These are phyloP conservation scores for Cryptosporidium tyzzeri DNA, from an alignment of 169 alveolate species.

Conservation along the genomic window DNA sequence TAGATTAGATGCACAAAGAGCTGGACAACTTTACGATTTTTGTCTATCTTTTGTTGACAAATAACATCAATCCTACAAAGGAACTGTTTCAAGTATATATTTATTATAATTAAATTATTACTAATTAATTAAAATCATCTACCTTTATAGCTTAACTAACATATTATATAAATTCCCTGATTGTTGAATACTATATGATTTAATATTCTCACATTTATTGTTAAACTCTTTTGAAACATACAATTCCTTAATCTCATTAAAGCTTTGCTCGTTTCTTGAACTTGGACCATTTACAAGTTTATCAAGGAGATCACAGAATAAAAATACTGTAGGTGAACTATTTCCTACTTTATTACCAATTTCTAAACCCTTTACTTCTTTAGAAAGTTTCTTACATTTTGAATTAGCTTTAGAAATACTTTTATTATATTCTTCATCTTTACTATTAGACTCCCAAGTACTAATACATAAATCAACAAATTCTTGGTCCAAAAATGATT, in stretches of 20 bases:
- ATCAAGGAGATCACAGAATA: constrained; percentile 39
- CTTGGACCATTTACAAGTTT: constrained; percentile 31
- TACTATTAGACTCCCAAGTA: constrained; percentile 40
- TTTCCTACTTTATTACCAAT: neutral
- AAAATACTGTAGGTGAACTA: constrained; percentile 42
- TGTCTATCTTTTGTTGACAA: constrained; percentile 79
- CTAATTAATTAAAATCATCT: constrained; percentile 3
- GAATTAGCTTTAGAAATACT: constrained; percentile 2
- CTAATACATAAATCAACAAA: constrained; percentile 18
- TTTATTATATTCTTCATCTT: constrained; percentile 12
- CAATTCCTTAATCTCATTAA: neutral
- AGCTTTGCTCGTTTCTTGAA: neutral
- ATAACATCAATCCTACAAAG: neutral
- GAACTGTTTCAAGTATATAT: neutral
- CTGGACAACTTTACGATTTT: constrained; percentile 81
- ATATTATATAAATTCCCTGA: constrained; percentile 33
- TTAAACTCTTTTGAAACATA: constrained; percentile 33
- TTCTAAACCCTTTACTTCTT: neutral
- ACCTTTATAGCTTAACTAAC: constrained; percentile 16
- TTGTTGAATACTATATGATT: constrained; percentile 52
- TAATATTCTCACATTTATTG: constrained; percentile 22
- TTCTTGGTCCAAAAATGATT: constrained; percentile 5
- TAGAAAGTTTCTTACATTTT: constrained; percentile 22
- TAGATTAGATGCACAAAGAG: constrained; percentile 80
- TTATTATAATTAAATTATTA: constrained; percentile 26